Evolutionary conservation across 805 yeast species (phyloP).

Genomic region (Wickerhamomyces pijperi): DNA sequence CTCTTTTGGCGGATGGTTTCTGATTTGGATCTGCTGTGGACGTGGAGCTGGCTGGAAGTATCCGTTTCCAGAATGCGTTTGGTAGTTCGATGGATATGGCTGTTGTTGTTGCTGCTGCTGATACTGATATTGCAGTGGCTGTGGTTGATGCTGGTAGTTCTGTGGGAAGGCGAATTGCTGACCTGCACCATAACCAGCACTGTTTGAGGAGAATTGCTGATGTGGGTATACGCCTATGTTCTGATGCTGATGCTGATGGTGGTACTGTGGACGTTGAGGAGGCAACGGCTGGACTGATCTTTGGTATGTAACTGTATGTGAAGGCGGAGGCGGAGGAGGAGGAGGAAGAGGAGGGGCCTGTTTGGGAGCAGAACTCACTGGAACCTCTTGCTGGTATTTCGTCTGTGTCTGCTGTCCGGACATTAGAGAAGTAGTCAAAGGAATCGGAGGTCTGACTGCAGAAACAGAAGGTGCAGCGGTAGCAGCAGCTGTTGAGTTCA

Average conservation of each 20-base stretch:
- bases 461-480: too few relatives aligned
- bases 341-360: too few relatives aligned
- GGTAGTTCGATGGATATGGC: not conserved
- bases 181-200: too few relatives aligned
- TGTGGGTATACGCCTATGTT: slow-evolving; percentile 3
- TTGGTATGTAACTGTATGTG: not conserved
- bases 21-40: slow-evolving; percentile 1
- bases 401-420: too few relatives aligned
- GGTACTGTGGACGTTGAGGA: too few relatives aligned
- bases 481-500: slow-evolving; percentile 5
- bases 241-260: too few relatives aligned
- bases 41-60: too few relatives aligned
- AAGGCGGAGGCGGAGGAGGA: not conserved
- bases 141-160: not conserved
- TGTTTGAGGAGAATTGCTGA: not conserved
- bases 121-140: slow-evolving; percentile 1
- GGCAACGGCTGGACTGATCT: not conserved
- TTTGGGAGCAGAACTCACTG: too few relatives aligned
- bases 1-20: not conserved
- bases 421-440: slow-evolving; percentile 2
- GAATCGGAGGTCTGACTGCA: slow-evolving; percentile 1
- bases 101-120: not conserved
- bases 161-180: not conserved
- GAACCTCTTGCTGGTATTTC: too few relatives aligned
- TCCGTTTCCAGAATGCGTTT: too few relatives aligned